Evolutionary conservation across 2,329 filamentous ascomycete species (phyloP).

Genomic region (Scytalidium lignicola): DNA sequence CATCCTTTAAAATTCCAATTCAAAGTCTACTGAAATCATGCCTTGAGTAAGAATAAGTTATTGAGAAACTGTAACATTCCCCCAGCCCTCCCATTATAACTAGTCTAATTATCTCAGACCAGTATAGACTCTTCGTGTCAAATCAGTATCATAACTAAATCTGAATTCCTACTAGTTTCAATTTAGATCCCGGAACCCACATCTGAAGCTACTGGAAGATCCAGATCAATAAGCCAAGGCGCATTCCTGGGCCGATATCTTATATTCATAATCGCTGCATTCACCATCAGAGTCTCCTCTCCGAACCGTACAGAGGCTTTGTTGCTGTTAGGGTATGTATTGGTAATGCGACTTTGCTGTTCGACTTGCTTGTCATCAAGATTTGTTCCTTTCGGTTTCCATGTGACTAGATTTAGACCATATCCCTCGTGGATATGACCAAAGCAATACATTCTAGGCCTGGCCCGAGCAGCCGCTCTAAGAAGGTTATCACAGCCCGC

Average conservation of each 20-base stretch:
- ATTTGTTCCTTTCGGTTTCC: conserved; percentile 33
- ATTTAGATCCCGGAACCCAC: too few species aligned
- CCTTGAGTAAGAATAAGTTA: too few species aligned
- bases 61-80: too few species aligned
- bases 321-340: conserved; percentile 30
- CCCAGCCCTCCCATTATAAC: too few species aligned
- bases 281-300: conserved; percentile 53
- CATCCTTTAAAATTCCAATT: too few species aligned
- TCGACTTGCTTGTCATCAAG: conserved; percentile 26
- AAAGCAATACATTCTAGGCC: conserved; percentile 48
- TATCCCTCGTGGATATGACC: conserved; percentile 56
- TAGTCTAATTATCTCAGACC: too few species aligned
- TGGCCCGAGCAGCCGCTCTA: conserved; percentile 34
- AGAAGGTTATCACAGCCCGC: conserved; percentile 41
- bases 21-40: too few species aligned
- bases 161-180: too few species aligned
- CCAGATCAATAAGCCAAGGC: conserved; percentile 46
- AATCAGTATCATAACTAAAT: too few species aligned
- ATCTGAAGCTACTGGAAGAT: conserved; percentile 3
- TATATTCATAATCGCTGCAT: conserved; percentile 47
- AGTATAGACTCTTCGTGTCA: too few species aligned
- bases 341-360: conserved; percentile 22
- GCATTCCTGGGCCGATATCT: conserved; percentile 38
- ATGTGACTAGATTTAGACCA: conserved; percentile 49
- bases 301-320: conserved; percentile 28